Evolutionary conservation across 306 rosid genomes (phyloP).

Genomic region (Datisca glomerata): DNA sequence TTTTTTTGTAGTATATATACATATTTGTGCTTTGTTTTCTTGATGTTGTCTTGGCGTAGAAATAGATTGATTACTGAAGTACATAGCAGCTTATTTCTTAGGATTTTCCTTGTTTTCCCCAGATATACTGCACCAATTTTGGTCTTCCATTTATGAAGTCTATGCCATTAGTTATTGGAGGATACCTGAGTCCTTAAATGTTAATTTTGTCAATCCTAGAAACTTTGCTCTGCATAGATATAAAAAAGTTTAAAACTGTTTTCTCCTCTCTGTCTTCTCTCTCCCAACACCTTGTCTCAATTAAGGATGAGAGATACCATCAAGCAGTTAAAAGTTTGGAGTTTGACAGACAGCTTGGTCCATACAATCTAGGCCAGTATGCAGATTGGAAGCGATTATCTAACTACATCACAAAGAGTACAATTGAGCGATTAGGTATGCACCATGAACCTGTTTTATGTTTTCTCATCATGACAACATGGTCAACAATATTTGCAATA

Average conservation of each 20-base stretch:
- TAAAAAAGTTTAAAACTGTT: neutral
- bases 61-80: neutral
- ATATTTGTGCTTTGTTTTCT: neutral
- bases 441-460: slow-evolving; percentile 1
- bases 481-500: neutral
- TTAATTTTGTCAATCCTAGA: too few species aligned
- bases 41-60: neutral
- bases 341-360: slow-evolving; percentile 84
- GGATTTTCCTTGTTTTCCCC: slow-evolving; percentile 3
- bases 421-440: slow-evolving; percentile 52
- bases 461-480: too few species aligned
- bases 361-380: slow-evolving; percentile 51
- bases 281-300: neutral
- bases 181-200: too few species aligned
- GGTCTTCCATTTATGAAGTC: too few species aligned
- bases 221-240: too few species aligned
- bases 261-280: slow-evolving; percentile 2
- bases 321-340: slow-evolving; percentile 63
- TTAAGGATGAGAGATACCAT: slow-evolving; percentile 50
- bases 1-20: slow-evolving; percentile 6
- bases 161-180: too few species aligned
- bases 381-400: slow-evolving; percentile 72
- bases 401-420: slow-evolving; percentile 39
- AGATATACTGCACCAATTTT: neutral
- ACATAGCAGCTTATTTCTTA: neutral